Evolutionary conservation across 208 protist species (phyloP), one percentile per base, ranked within the genome.

Genomic region (Wallacemonas rigidus): DNA sequence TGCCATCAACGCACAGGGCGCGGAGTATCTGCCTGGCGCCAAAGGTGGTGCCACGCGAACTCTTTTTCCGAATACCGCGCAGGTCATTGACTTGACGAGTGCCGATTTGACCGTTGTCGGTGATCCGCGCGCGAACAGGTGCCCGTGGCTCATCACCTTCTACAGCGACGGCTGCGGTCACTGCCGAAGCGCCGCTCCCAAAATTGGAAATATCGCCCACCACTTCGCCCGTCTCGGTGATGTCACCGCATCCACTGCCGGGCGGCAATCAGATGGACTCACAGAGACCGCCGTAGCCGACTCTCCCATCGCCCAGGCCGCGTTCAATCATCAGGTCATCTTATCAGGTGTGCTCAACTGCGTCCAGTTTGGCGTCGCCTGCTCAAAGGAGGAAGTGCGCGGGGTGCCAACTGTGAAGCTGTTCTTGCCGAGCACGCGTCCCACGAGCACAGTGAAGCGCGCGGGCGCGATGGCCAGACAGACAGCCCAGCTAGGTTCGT

Each of bases 131-230:
- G 82, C 71, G 26, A 36, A 47, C 9, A 12, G 57, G 3, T 93
- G 88, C 67, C 85, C 85, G n/a, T 89, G 83, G 85, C 48, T 90
- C 2, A 48, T 93, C 7, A 60, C 88, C 3, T 82, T 88, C 48
- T 91, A 91, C 76, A 80, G 67, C 35, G 71, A 82, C 54, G 70
- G 65, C 39, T 93, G 88, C 50, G 85, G 85, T 17, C 80, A 88
- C 56, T 93, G 88, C 74, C 76, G 85, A 48, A 57, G 41, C 40
- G 51, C 71, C 2, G 80, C 85, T 8, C 81, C 85, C 4, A 53
- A 53, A 5, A 8, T 72, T 39, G 40, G 43, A 4, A 63, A 50
- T 35, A n/a, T 60, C 12, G 55, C 54, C 38, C 68, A 39, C 9
- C 54, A 47, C 1, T 53, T 53, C 57, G 41, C 54, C 5, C 68